These are phyloP conservation scores for Ceratocystiopsis minuta DNA, from an alignment of 2,329 filamentous ascomycete genomes.

Conservation along the genomic window DNA sequence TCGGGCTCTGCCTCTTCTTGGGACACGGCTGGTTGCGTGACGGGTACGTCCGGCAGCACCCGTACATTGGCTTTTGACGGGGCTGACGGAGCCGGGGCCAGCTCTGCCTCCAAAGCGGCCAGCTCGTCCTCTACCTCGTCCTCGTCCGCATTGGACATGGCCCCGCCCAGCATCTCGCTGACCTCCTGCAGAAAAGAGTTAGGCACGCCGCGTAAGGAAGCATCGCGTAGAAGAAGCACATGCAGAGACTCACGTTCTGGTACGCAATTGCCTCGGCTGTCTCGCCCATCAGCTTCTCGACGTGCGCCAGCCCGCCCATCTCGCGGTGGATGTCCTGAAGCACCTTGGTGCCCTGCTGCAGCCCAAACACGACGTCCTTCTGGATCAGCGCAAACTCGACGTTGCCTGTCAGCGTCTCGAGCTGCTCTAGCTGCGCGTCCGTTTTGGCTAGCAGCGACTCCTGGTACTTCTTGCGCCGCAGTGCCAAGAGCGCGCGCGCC, in stretches of 20 bases:
- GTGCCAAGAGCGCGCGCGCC: conserved; percentile 62
- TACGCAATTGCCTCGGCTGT: conserved; percentile 80
- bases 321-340: conserved; percentile 82
- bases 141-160: conserved; percentile 87
- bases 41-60: conserved; percentile 41
- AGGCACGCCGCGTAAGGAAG: no score
- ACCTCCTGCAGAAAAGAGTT: conserved; percentile 49
- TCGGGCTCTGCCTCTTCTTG: neutral
- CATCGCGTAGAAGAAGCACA: neutral
- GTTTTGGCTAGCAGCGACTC: conserved; percentile 77
- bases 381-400: conserved; percentile 95
- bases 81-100: conserved; percentile 10
- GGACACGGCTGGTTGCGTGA: conserved; percentile 4
- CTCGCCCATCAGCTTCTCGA: conserved; percentile 91
- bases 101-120: conserved; percentile 55
- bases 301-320: conserved; percentile 86
- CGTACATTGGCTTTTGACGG: neutral
- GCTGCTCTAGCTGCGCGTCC: conserved; percentile 80
- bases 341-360: conserved; percentile 82
- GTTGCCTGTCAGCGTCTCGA: conserved; percentile 72
- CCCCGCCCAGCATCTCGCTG: conserved; percentile 72
- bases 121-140: conserved; percentile 96
- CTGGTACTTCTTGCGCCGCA: conserved; percentile 94
- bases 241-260: conserved; percentile 46
- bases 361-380: conserved; percentile 83